phyloP scores from a whole-genome alignment of 192 early-diverging fungal species.

The Jimgerdemannia flammicorona region DNA sequence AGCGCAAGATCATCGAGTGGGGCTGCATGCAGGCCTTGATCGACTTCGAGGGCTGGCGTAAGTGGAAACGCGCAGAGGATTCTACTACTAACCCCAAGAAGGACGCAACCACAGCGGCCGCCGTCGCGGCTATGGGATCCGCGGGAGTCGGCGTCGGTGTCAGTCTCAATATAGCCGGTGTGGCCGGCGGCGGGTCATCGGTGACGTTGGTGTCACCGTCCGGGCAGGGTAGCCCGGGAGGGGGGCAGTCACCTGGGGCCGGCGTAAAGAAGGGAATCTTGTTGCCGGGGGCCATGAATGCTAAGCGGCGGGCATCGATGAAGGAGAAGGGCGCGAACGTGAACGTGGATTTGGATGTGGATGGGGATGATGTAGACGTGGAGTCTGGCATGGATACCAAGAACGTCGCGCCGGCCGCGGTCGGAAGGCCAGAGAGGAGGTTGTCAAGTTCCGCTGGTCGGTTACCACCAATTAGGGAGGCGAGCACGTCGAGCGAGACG shows the following conservation, averaged over 20 bases:
- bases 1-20: conserved; percentile 88
- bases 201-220: no score
- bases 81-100: not conserved
- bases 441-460: not conserved
- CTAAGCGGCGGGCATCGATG: conserved; percentile 3
- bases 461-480: conserved; percentile 11
- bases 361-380: not conserved
- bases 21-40: conserved; percentile 91
- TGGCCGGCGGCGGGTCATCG: not conserved
- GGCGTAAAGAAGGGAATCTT: conserved; percentile 3
- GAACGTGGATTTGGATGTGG: not conserved
- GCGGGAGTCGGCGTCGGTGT: not conserved
- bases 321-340: not conserved
- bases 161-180: not conserved
- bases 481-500: conserved; percentile 1
- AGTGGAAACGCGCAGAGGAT: conserved; percentile 39
- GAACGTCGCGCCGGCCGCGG: not conserved
- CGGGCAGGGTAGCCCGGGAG: not conserved
- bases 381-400: conserved; percentile 5
- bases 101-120: not conserved
- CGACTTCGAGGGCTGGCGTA: conserved; percentile 72
- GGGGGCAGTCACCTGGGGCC: not conserved
- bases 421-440: not conserved
- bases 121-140: not conserved
- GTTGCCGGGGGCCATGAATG: conserved; percentile 7